Evolutionary conservation across 352 stramenopile genomes (phyloP), one percentile per base, ranked within the genome.

Genomic region (Phytophthora cactorum): DNA sequence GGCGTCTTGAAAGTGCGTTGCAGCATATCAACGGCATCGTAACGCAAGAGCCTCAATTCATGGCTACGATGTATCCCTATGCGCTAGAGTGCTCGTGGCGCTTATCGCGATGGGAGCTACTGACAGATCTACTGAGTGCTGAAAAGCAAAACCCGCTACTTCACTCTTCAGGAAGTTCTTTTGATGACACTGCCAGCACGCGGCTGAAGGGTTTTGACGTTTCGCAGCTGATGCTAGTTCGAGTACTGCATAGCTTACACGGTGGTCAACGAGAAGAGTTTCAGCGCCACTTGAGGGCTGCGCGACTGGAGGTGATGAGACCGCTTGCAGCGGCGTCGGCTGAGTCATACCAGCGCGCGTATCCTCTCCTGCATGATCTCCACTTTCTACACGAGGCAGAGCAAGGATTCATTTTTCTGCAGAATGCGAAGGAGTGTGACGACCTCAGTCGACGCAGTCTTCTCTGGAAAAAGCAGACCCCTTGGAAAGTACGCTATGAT

Each of bases 11-110:
- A 71, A 95, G 83, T 61, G 89, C 88, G 10, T 70, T 96, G 17
- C 87, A 95, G 58, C 84, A 96, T 68, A 95, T 96, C 34, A 92
- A 95, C 45, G 89, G 89, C 15, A 95, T 96, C 44, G 79, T 89
- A 5, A 91, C 81, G 9, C 77, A 90, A 70, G 86, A 95, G 43
- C 86, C 88, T 1, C 74, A 91, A 31, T 89, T 88, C 49, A 89
- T 92, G 39, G 81, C 75, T n/a, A 89, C 84, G 2, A 72, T 95
- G 36, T 95, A 95, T 63, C 87, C 86, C 10, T 89, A 84, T 63
- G 89, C 89, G 2, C 70, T 96, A 2, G 87, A 96, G 60, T 95
- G 88, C 50, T 84, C 89, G 14, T 96, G 89, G 89, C 78, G 88
- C n/a, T 74, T 96, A 28, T 94, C 84, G 52, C 78, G 88, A 29